Evolutionary conservation across 2,329 filamentous ascomycete species (phyloP).

Genomic region (Exophiala mesophila): DNA sequence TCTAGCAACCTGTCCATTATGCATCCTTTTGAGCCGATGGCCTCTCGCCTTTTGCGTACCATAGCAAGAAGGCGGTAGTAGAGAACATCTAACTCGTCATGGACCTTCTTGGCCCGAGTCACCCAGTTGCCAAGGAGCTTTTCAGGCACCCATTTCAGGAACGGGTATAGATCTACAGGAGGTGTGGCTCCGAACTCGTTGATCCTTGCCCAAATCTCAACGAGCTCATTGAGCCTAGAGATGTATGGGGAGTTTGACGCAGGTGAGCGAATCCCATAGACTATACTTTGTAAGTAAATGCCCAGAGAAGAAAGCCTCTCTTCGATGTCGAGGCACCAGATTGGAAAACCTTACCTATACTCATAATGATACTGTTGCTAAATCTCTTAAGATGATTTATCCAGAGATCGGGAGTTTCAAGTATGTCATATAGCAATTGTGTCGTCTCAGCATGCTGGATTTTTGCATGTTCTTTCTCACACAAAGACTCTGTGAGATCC

Average conservation of each 20-base stretch:
- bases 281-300: slow-evolving; percentile 6
- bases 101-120: slow-evolving; percentile 32
- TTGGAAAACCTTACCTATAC: slow-evolving; percentile 25
- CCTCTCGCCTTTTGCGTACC: slow-evolving; percentile 31
- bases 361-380: slow-evolving; percentile 39
- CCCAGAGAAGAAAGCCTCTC: not conserved
- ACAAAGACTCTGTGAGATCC: slow-evolving; percentile 41
- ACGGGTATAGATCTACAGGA: slow-evolving; percentile 21
- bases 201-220: slow-evolving; percentile 18
- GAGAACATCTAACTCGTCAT: slow-evolving; percentile 37
- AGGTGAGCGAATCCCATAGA: slow-evolving; percentile 36
- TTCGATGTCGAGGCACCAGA: no score
- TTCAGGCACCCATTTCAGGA: slow-evolving; percentile 17
- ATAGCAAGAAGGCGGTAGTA: slow-evolving; percentile 35
- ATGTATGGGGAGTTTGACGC: slow-evolving; percentile 11
- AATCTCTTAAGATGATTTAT: slow-evolving; percentile 21
- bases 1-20: slow-evolving; percentile 41
- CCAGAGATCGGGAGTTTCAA: slow-evolving; percentile 12
- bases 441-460: slow-evolving; percentile 22
- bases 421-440: slow-evolving; percentile 20
- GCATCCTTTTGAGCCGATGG: slow-evolving; percentile 22
- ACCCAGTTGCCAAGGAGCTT: slow-evolving; percentile 36
- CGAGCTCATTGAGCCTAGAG: slow-evolving; percentile 12
- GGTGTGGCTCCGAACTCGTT: slow-evolving; percentile 19
- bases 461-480: slow-evolving; percentile 31